Evolutionary conservation across 2,329 filamentous ascomycete species (phyloP).

Genomic region (Penicillium sp.): DNA sequence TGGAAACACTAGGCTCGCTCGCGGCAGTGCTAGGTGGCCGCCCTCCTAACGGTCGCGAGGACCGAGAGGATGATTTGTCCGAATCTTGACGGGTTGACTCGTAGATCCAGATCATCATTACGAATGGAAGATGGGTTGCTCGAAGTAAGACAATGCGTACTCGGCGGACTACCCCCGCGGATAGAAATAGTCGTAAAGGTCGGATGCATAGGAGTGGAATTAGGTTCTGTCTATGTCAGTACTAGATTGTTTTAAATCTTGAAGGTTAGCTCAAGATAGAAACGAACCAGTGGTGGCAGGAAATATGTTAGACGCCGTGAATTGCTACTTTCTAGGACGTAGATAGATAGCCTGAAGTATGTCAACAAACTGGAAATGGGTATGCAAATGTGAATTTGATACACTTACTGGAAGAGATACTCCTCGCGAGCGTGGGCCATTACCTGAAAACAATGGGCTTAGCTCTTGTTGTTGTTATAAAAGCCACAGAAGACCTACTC

Average conservation of each 20-base stretch:
- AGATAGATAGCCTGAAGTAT: slow-evolving; percentile 40
- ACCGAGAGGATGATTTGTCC: slow-evolving; percentile 9
- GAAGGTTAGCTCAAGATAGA: slow-evolving; percentile 2
- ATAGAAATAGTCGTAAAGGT: slow-evolving; percentile 57
- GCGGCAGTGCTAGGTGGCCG: slow-evolving; percentile 20
- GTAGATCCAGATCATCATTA: slow-evolving; percentile 59
- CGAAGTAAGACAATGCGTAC: slow-evolving; percentile 60
- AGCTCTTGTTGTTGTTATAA: neutral
- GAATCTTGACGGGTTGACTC: slow-evolving; percentile 38
- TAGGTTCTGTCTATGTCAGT: slow-evolving; percentile 50
- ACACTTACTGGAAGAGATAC: slow-evolving; percentile 58
- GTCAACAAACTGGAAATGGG: slow-evolving; percentile 1
- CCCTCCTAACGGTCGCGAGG: slow-evolving; percentile 22
- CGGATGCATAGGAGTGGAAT: slow-evolving; percentile 58
- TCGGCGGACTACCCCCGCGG: slow-evolving; percentile 55
- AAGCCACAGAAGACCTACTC: slow-evolving; percentile 36
- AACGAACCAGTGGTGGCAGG: slow-evolving; percentile 47
- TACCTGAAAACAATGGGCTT: slow-evolving; percentile 43
- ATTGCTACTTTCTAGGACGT: slow-evolving; percentile 48
- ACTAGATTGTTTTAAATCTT: slow-evolving; percentile 9
- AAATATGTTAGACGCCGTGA: slow-evolving; percentile 49
- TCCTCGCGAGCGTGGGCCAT: slow-evolving; percentile 63
- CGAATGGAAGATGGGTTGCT: slow-evolving; percentile 59
- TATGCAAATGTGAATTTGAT: neutral
- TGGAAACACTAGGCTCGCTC: slow-evolving; percentile 23